These are phyloP conservation scores for Cercospora sp. DNA, from an alignment of 2,329 filamentous ascomycete genomes.

Conservation along the genomic window DNA sequence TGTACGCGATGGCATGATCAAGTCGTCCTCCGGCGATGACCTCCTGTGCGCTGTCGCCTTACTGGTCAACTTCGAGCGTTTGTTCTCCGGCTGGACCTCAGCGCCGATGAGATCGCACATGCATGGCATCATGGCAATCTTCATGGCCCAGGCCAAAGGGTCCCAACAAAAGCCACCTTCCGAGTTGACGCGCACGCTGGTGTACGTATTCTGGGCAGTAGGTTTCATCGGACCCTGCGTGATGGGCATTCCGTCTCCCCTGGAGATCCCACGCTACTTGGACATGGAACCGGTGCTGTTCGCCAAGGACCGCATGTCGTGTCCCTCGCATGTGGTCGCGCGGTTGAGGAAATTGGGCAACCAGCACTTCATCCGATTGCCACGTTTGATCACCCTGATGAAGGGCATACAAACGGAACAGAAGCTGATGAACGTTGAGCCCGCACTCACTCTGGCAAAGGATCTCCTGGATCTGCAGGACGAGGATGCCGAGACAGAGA, in stretches of 20 bases:
- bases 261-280: conserved; percentile 21
- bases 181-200: conserved; percentile 20
- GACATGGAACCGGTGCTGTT: conserved; percentile 21
- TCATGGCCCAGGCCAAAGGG: conserved; percentile 16
- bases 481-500: conserved; percentile 19
- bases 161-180: conserved; percentile 11
- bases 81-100: conserved; percentile 24
- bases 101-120: conserved; percentile 24
- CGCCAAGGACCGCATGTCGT: conserved; percentile 16
- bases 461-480: conserved; percentile 19
- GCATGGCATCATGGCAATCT: conserved; percentile 23
- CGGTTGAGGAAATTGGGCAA: conserved; percentile 21
- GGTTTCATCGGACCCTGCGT: conserved; percentile 27
- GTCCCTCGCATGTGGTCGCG: conserved; percentile 11
- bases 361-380: conserved; percentile 25
- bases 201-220: conserved; percentile 25
- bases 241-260: conserved; percentile 20
- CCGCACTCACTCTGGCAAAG: conserved; percentile 16
- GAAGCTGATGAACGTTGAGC: conserved; percentile 11
- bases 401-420: conserved; percentile 15
- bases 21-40: conserved; percentile 17
- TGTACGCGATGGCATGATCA: conserved; percentile 19
- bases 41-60: conserved; percentile 20
- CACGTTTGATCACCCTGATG: conserved; percentile 19
- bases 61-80: conserved; percentile 23